A percentile compares a stretch with the other conserved stretches of the same genome.
phyloP scores from a whole-genome alignment of 441 rosid genomes.

The Viola pubescens region DNA sequence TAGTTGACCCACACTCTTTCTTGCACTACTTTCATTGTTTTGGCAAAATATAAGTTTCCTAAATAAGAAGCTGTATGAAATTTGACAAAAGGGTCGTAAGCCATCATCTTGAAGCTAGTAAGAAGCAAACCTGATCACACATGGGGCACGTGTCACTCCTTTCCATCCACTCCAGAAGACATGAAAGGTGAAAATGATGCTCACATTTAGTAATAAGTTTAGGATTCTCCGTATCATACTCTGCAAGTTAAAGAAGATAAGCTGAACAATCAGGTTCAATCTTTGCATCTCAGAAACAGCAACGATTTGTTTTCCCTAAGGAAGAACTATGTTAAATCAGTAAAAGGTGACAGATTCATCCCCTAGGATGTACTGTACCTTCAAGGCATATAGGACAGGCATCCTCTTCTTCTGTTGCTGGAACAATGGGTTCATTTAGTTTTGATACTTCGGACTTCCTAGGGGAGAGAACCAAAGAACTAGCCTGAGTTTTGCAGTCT shows the following conservation, averaged over 20 bases:
- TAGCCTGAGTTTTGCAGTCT: slow-evolving; percentile 34
- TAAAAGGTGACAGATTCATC: neutral
- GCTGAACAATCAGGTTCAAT: slow-evolving; percentile 11
- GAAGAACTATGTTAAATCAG: neutral
- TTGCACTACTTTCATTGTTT: no score
- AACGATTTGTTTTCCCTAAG: neutral
- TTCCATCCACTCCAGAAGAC: slow-evolving; percentile 98
- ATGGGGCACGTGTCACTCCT: slow-evolving; percentile 93
- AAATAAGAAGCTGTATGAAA: neutral
- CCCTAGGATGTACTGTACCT: slow-evolving; percentile 35
- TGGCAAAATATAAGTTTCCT: neutral
- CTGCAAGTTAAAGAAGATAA: slow-evolving; percentile 34
- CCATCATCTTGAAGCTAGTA: neutral
- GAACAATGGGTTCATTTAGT: slow-evolving; percentile 31
- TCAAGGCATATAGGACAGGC: slow-evolving; percentile 91
- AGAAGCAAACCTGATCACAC: slow-evolving; percentile 64
- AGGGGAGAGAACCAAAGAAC: slow-evolving; percentile 29
- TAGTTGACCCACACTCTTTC: no score
- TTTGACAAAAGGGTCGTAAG: neutral
- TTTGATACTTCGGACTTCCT: slow-evolving; percentile 37
- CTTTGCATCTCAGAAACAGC: slow-evolving; percentile 6
- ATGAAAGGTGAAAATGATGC: slow-evolving; percentile 90
- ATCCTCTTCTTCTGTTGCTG: slow-evolving; percentile 61
- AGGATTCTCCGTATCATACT: slow-evolving; percentile 76
- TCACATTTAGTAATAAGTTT: slow-evolving; percentile 69